Evolutionary conservation across 2,329 filamentous ascomycete genomes (phyloP), one percentile per base, ranked within the genome.

Genomic region (Fusarium algeriense): DNA sequence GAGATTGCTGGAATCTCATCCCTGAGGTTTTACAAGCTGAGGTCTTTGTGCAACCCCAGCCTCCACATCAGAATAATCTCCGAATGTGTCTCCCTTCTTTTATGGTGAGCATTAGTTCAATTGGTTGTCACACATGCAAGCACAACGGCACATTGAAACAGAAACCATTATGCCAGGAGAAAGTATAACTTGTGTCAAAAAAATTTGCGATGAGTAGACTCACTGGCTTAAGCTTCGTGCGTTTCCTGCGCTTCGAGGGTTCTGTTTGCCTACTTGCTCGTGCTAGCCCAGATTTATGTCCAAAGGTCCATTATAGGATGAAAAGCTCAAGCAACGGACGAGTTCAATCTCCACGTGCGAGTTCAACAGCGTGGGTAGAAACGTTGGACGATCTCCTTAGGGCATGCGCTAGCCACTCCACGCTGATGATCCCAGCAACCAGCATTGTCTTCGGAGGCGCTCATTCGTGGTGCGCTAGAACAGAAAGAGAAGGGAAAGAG

Each of bases 1-100:
- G 59, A 64, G 59, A 54, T 54, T 55, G 60, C 53, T 23, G 57
- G 57, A 64, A 46, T 23, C 59, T 53, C 38, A 52, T 67, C 46
- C 35, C 34, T 70, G 45, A 35, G 28, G 69, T 66, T 71, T 57
- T 60, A 72, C 69, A 57, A 66, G 55, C 56, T 59, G 52, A 66
- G 32, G 44, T 28, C 34, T 57, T 61, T 62, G 64, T 71, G 32
- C 49, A 28, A 72, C 64, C 56, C 64, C 65, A 59, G 53, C 60
- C 56, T 67, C 64, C 64, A 57, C 64, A 49, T 67, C 45, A 23
- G 37, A 63, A 67, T 72, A 72, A 73, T 72, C 69, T 67, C 69
- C 69, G 69, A 72, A 46, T 52, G 17, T 41, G 64, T 45, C 26
- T 62, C 48, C 38, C 55, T 63, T 52, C 20, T 38, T 41, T n/a